Conservation (phyloP, 31 red algal genomes). For the Asparagopsis taxiformis region DNA sequence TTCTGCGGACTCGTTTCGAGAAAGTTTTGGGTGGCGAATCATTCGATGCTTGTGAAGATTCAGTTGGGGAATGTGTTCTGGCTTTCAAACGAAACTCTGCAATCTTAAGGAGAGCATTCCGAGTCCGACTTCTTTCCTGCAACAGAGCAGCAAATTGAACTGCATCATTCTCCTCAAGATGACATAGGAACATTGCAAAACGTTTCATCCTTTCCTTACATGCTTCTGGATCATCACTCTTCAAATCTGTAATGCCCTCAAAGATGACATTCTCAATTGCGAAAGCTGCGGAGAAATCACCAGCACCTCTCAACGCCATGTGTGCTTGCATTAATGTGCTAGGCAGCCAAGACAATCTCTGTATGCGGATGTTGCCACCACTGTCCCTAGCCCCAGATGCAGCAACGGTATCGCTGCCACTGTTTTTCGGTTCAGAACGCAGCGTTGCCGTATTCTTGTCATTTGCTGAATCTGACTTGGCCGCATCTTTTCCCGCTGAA, state of each 20-base stretch:
- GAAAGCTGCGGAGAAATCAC: constrained; percentile 17
- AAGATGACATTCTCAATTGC: constrained; percentile 54
- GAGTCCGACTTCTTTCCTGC: constrained; percentile 11
- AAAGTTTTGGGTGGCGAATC: neutral
- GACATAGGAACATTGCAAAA: constrained; percentile 30
- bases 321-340: constrained; percentile 29
- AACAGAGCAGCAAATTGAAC: constrained; percentile 16
- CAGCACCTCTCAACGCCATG: constrained; percentile 26
- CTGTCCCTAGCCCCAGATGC: neutral
- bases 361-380: constrained; percentile 17
- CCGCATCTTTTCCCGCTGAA: too few relatives aligned
- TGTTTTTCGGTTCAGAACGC: too few relatives aligned
- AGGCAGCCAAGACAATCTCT: constrained; percentile 30
- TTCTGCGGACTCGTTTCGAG: too few relatives aligned
- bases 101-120: constrained; percentile 22
- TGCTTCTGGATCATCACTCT: constrained; percentile 13
- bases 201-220: constrained; percentile 8
- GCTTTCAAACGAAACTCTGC: constrained; percentile 27
- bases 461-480: too few relatives aligned
- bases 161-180: constrained; percentile 12
- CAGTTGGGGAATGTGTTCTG: neutral
- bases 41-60: neutral
- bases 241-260: constrained; percentile 42
- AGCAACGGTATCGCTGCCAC: constrained; percentile 4
- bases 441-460: too few relatives aligned